Evolutionary conservation across 108 stramenopile genomes (phyloP).

Genomic region (Skeletonema potamos): DNA sequence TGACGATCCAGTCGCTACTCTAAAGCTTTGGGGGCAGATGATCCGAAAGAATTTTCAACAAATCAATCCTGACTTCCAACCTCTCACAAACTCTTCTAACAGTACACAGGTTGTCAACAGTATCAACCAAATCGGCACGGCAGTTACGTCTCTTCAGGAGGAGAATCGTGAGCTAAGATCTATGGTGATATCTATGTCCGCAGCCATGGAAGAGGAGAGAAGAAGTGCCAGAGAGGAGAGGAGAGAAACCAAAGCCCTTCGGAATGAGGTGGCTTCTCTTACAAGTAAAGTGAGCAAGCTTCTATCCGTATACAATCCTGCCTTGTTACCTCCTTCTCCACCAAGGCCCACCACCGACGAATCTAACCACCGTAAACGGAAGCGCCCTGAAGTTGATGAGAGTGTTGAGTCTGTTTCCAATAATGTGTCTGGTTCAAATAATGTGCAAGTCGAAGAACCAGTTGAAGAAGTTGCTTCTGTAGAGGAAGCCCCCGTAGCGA

Average conservation of each 20-base stretch:
- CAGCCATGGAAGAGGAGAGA: not conserved
- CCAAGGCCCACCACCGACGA: too few relatives aligned
- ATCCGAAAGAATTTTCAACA: not conserved
- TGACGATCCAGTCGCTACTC: not conserved
- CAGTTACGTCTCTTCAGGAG: not conserved
- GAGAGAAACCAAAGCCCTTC: not conserved
- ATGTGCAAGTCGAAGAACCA: too few relatives aligned
- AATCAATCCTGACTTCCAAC: conserved; percentile 4
- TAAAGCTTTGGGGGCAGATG: not conserved
- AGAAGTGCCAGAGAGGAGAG: not conserved
- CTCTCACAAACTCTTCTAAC: not conserved
- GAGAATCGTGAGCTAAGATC: not conserved
- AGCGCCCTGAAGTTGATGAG: too few relatives aligned
- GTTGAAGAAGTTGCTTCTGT: too few relatives aligned
- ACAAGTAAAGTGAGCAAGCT: not conserved
- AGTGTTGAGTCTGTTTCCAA: too few relatives aligned
- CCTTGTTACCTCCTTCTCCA: not conserved
- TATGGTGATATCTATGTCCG: not conserved
- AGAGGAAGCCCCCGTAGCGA: too few relatives aligned
- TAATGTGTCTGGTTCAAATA: too few relatives aligned
- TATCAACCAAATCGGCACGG: not conserved
- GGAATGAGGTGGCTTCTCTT: not conserved
- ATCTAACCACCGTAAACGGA: too few relatives aligned
- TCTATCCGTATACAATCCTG: not conserved
- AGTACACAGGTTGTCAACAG: conserved; percentile 2